Conservation (phyloP, 2,329 filamentous ascomycete genomes). For the Neofusicoccum cordaticola region DNA sequence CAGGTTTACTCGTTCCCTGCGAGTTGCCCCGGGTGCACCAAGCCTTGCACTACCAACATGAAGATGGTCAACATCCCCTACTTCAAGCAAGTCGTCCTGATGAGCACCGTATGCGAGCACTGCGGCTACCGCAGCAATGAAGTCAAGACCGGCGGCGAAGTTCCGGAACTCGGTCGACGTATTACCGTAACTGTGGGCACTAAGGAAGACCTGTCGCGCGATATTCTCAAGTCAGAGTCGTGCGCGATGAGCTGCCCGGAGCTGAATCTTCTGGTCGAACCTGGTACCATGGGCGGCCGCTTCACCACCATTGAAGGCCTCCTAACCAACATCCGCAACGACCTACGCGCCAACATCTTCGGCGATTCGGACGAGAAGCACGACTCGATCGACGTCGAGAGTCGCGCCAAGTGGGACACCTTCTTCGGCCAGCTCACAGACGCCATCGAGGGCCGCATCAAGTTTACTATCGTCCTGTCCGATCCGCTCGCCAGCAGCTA, state of each 20-base stretch:
- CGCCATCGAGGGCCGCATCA: constrained; percentile 75
- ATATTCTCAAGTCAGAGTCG: constrained; percentile 95
- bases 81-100: constrained; percentile 95
- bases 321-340: constrained; percentile 85
- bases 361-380: constrained; percentile 46
- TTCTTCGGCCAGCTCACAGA: constrained; percentile 77
- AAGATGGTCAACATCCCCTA: constrained; percentile 98
- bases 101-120: constrained; percentile 87
- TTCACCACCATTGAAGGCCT: constrained; percentile 97
- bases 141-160: constrained; percentile 92
- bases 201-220: constrained; percentile 73
- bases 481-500: constrained; percentile 93
- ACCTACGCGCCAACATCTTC: constrained; percentile 85
- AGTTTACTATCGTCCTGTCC: constrained; percentile 78
- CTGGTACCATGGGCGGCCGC: constrained; percentile 88
- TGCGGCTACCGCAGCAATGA: constrained; percentile 96
- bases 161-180: constrained; percentile 79
- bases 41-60: constrained; percentile 87
- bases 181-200: constrained; percentile 74
- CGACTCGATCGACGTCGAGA: constrained; percentile 68
- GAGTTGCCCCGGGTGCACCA: constrained; percentile 85
- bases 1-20: constrained; percentile 92
- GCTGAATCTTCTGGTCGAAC: constrained; percentile 81
- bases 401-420: constrained; percentile 69
- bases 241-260: constrained; percentile 86